phyloP scores from a whole-genome alignment of 805 yeast species.

The Starmerella etchellsii region DNA sequence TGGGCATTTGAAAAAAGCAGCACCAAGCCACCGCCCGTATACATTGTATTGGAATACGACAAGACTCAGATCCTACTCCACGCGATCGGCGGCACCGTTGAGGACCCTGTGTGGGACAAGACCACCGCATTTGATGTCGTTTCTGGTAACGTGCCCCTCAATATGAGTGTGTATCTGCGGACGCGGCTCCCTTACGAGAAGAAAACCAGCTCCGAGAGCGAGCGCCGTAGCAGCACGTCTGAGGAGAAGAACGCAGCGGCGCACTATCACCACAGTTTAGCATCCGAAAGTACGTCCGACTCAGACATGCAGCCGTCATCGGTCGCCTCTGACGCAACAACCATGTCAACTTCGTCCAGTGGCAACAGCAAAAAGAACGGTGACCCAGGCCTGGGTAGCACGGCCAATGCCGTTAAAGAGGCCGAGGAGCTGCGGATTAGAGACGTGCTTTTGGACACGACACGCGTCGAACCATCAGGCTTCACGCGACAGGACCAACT shows the following conservation, averaged over 20 bases:
- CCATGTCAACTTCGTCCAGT: not conserved
- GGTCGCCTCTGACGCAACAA: not conserved
- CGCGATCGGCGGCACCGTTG: slow-evolving; percentile 71
- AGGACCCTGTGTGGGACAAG: slow-evolving; percentile 71
- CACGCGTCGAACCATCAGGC: slow-evolving; percentile 10
- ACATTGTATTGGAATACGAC: slow-evolving; percentile 85
- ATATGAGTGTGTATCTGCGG: slow-evolving; percentile 65
- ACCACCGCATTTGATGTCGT: slow-evolving; percentile 85
- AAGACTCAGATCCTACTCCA: slow-evolving; percentile 83
- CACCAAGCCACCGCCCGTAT: slow-evolving; percentile 51
- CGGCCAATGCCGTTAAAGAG: slow-evolving; percentile 41
- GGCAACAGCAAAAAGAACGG: not conserved
- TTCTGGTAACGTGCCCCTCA: slow-evolving; percentile 41
- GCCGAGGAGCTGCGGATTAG: slow-evolving; percentile 45
- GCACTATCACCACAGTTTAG: not conserved
- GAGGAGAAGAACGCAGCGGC: not conserved
- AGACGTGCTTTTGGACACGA: slow-evolving; percentile 17
- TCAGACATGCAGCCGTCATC: slow-evolving; percentile 2
- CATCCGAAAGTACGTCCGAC: not conserved
- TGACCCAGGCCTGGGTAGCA: slow-evolving; percentile 22
- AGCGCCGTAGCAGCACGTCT: not conserved
- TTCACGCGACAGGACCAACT: slow-evolving; percentile 28
- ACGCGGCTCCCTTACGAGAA: slow-evolving; percentile 26
- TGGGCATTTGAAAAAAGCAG: slow-evolving; percentile 31
- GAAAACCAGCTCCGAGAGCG: not conserved